Evolutionary conservation across 2,329 filamentous ascomycete species (phyloP), one percentile per base, ranked within the genome.

Genomic region (Trichoderma breve): DNA sequence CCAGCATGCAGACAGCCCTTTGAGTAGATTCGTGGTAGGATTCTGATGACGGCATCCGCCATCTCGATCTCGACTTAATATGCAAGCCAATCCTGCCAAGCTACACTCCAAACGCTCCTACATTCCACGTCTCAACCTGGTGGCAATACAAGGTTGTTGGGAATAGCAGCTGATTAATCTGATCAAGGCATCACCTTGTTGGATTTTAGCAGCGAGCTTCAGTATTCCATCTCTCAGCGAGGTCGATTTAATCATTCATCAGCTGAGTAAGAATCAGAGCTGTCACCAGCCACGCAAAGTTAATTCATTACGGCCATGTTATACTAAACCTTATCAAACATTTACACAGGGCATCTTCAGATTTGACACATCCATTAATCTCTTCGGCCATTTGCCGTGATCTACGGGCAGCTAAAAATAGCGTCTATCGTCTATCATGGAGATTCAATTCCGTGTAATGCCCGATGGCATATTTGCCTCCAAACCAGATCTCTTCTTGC

Each of bases 251-350:
- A 51, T 21, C 47, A 15, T 43, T n/a, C 26, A 62, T 70, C 39
- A 70, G 66, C 66, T 70, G 66, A 70, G 36, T 62, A 21, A 70
- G 66, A 70, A 53, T 18, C 55, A 53, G 57, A 70, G 36, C 57
- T 70, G 66, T 70, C 57, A 70, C 66, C 66, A 70, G 66, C 66
- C 66, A 70, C 66, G 15, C 3, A 58, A 70, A 70, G 66, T 58
- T 36, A 62, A 70, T 61, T n/a, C 28, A 61, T 60, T 30, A 70
- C 55, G n/a, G 15, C 14, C n/a, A 26, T 32, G 36, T 15, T 14
- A 21, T 70, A 12, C 21, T 34, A 61, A 62, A 47, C 36, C 66
- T 62, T 70, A 70, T 70, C 66, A 70, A 70, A 61, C 15, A 36
- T 70, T 70, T 28, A 11, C 66, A 70, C 66, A 28, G 43, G 57